Evolutionary conservation across 495 filamentous ascomycete genomes (phyloP).

Genomic region (Penicillium mononematosum): DNA sequence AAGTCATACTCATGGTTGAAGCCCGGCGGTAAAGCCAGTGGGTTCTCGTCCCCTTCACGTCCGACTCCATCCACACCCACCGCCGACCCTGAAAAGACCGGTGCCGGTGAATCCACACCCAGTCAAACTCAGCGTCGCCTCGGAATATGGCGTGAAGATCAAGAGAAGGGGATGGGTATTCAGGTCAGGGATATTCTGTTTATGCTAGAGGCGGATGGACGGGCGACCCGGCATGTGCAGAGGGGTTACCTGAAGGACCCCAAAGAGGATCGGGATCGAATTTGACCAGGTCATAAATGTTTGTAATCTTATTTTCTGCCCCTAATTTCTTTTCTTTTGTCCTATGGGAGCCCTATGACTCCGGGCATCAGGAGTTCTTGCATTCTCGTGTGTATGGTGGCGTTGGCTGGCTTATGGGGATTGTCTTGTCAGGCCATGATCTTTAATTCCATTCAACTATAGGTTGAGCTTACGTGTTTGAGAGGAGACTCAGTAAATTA

Average conservation of each 20-base stretch:
- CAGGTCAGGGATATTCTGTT: slow-evolving; percentile 52
- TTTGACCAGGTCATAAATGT: slow-evolving; percentile 20
- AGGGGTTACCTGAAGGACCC: slow-evolving; percentile 46
- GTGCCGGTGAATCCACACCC: slow-evolving; percentile 29
- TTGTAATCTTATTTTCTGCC: slow-evolving; percentile 26
- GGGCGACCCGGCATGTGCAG: slow-evolving; percentile 45
- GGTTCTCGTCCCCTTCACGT: slow-evolving; percentile 43
- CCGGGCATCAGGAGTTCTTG: slow-evolving; percentile 16
- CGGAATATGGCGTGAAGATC: slow-evolving; percentile 51
- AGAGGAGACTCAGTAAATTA: not conserved
- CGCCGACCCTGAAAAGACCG: slow-evolving; percentile 34
- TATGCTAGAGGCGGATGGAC: slow-evolving; percentile 51
- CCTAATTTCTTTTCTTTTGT: slow-evolving; percentile 16
- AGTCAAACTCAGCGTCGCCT: slow-evolving; percentile 35
- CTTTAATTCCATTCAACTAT: slow-evolving; percentile 5
- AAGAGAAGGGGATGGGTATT: slow-evolving; percentile 45
- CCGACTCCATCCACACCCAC: slow-evolving; percentile 36
- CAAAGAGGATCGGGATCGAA: slow-evolving; percentile 40
- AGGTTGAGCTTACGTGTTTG: slow-evolving; percentile 8
- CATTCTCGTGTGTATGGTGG: slow-evolving; percentile 24
- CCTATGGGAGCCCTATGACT: not conserved
- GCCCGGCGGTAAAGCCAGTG: slow-evolving; percentile 37
- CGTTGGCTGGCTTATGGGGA: slow-evolving; percentile 17
- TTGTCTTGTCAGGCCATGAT: slow-evolving; percentile 15
- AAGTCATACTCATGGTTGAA: slow-evolving; percentile 51